These are phyloP conservation scores for Glarea lozoyensis DNA, from an alignment of 495 filamentous ascomycete genomes.

Conservation along the genomic window DNA sequence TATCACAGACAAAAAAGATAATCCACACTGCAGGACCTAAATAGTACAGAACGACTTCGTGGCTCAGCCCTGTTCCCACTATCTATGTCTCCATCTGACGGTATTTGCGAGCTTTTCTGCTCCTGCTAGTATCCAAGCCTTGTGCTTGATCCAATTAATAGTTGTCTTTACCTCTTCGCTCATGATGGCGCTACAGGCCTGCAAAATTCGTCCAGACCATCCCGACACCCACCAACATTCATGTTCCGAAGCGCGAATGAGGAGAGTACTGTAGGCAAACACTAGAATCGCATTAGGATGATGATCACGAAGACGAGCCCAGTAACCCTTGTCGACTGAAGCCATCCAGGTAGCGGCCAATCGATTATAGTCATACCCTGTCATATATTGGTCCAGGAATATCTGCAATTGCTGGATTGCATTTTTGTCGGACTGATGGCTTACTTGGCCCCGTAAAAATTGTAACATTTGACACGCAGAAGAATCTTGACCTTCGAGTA, in stretches of 20 bases:
- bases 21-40: too few relatives aligned
- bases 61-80: too few relatives aligned
- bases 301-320: background rate
- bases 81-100: too few relatives aligned
- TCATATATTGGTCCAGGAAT: background rate
- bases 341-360: background rate
- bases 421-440: background rate
- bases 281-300: background rate
- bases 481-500: background rate
- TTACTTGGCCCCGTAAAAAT: background rate
- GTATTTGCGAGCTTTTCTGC: too few relatives aligned
- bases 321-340: background rate
- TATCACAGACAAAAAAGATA: too few relatives aligned
- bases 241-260: background rate
- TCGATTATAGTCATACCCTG: background rate
- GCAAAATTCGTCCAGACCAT: background rate
- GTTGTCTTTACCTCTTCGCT: background rate
- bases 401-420: background rate
- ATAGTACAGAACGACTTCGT: too few relatives aligned
- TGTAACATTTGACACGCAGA: background rate
- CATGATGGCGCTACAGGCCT: background rate
- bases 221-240: background rate
- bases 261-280: background rate
- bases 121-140: too few relatives aligned
- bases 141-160: background rate